Base-by-base conservation (phyloP, 768 basidiomycete species). In the Macrolepiota fuliginosa region DNA sequence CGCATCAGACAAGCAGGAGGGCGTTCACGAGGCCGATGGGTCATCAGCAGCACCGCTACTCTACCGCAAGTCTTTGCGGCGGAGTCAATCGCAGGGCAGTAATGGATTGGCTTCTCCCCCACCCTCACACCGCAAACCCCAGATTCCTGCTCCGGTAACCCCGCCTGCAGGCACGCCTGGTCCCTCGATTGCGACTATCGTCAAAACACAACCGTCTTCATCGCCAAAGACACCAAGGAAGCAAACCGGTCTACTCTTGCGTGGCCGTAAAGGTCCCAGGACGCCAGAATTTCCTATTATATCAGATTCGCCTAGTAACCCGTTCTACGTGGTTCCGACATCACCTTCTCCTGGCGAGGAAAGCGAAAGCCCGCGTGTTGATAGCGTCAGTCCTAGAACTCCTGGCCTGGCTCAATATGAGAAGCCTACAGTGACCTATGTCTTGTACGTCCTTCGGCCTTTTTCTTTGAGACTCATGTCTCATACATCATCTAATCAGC, bases 241-340 rank as follows among this genome's bases (percentile, higher is more conserved):
- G 15, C 76, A 69, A 13, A 64, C 65, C 10, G 58, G 62, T 19
- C 58, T 69, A 42, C 64, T 69, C 64, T 70, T 71, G 42, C 67
- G 67, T 15, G 24, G 53, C 10, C 42, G 57, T 3, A 61, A 61
- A 49, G 60, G 46, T 22, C 35, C 36, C 7, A 61, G 47, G 53
- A 24, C 36, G 22, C 60, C 60, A 12, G 13, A 61, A 32, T 54
- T 61, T 24, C 60, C 60, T n/a, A 49, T 50, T 74, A 78, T 46
- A 71, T 74, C 53, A 69, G 88, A 89, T 70, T 87, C 88, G 2
- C 89, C 88, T 0, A 80, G 86, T 63, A 91, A 91, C 61, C 89
- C 90, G 0, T 91, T 91, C 77, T 77, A 91, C 11, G 75, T 25
- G 42, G 60, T 49, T 54, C 60, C 59, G 11, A 52, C 27, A 11